phyloP scores from a whole-genome alignment of 176 grass and related monocot genomes.

The Phyllostachys edulis region DNA sequence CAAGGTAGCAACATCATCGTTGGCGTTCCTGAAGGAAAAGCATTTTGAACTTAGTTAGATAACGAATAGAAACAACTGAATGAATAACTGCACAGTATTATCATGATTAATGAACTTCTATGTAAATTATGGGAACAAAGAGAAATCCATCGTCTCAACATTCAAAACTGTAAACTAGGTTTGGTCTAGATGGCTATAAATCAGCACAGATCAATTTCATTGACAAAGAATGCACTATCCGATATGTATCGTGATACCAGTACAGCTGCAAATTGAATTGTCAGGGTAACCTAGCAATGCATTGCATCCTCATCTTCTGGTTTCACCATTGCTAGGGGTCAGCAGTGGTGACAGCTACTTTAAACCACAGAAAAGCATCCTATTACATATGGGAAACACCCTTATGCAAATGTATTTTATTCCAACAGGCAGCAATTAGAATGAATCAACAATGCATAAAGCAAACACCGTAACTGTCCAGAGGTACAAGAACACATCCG shows the following conservation, averaged over 20 bases:
- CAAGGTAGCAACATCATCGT: conserved; percentile 23
- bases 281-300: too few relatives aligned
- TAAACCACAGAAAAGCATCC: too few relatives aligned
- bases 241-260: too few relatives aligned
- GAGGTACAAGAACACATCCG: not conserved
- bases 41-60: not conserved
- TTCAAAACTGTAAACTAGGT: not conserved
- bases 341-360: too few relatives aligned
- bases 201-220: not conserved
- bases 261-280: too few relatives aligned
- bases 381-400: too few relatives aligned
- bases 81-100: not conserved
- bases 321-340: too few relatives aligned
- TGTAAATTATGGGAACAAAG: not conserved
- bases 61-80: not conserved
- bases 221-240: not conserved
- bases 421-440: not conserved
- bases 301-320: too few relatives aligned
- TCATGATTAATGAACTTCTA: not conserved
- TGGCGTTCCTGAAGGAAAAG: conserved; percentile 35
- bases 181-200: not conserved
- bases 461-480: not conserved
- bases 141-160: not conserved
- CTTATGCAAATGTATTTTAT: not conserved
- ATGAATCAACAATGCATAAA: not conserved